Evolutionary conservation across 495 filamentous ascomycete genomes (phyloP), one percentile per base, ranked within the genome.

Genomic region (Penicillium egyptiacum): DNA sequence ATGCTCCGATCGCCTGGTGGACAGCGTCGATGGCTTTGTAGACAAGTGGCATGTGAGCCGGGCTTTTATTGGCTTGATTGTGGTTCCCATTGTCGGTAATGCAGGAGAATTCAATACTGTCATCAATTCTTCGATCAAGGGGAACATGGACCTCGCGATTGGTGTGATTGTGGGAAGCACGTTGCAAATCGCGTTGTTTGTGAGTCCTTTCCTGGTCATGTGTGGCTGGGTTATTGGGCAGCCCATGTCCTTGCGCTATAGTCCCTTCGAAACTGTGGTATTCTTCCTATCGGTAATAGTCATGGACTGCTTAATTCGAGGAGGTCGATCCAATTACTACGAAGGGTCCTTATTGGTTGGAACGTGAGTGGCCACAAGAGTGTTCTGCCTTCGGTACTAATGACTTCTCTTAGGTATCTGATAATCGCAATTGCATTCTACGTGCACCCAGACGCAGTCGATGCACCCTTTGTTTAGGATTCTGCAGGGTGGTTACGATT

Each of bases 351-450:
- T 68, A 44, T 31, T 67, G 30, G 41, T 70, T 39, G 65, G 59
- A 41, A 60, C 58, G 65, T 69, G 33, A 61, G 61, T 69, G 7
- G 22, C 5, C 11, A 9, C 5, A 17, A 17, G n/a, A 26, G 11
- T 26, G 23, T 30, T n/a, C 31, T 25, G 25, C 6, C 31, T 0
- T 20, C 1, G 8, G 10, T 62, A 55, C 47, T 52, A n/a, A 25
- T 47, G 17, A 20, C 46, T 20, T 42, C 7, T 23, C n/a, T 5
- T 41, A 82, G 79, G 35, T 91, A 91, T 59, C 67, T 83, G 35
- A 91, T 92, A 54, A 91, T 92, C 57, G 88, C 86, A 0, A 72
- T 91, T 8, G 88, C 88, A 17, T 93, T 92, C 71, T 89, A 83
- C 63, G 87, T 89, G 28, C 89, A 89, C 51, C 89, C 89, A 8